Evolutionary conservation across 2,329 filamentous ascomycete genomes (phyloP).

Genomic region (Cladosporium sp.): DNA sequence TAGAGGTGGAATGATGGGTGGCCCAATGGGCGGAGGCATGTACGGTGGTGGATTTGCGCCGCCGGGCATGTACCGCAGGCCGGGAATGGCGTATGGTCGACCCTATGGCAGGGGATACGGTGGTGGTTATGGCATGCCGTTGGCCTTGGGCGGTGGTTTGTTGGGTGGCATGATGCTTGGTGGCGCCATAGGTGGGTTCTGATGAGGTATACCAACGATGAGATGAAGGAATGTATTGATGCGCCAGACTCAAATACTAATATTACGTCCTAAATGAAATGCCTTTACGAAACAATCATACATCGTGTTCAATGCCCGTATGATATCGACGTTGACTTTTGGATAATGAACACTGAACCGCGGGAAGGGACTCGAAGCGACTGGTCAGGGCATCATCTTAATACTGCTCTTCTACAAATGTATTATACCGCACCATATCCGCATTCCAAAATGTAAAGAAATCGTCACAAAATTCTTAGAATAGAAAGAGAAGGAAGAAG

Average conservation of each 20-base stretch:
- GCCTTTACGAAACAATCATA: not conserved
- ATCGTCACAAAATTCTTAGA: not conserved
- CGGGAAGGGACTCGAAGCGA: not conserved
- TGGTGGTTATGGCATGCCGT: slow-evolving; percentile 48
- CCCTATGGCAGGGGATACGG: slow-evolving; percentile 41
- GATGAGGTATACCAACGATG: not conserved
- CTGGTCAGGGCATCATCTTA: not conserved
- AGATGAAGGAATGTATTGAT: not conserved
- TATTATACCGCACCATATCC: not conserved
- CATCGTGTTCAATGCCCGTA: not conserved
- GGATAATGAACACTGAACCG: not conserved
- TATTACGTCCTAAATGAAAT: not conserved
- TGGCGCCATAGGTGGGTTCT: slow-evolving; percentile 36
- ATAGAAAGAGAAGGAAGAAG: not conserved
- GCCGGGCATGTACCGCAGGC: slow-evolving; percentile 47
- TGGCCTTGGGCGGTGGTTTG: slow-evolving; percentile 50
- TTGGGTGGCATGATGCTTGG: slow-evolving; percentile 50
- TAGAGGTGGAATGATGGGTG: slow-evolving; percentile 37
- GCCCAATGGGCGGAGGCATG: slow-evolving; percentile 20
- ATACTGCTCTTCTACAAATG: not conserved
- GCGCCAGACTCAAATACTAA: not conserved
- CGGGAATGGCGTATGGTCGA: slow-evolving; percentile 49
- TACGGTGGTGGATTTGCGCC: slow-evolving; percentile 15
- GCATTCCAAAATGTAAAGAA: not conserved
- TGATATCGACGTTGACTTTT: not conserved